Percentiles rank a stretch among this genome's conserved stretches.
Conservation (phyloP, 208 protist genomes). For the Wallacemonas sp. region DNA sequence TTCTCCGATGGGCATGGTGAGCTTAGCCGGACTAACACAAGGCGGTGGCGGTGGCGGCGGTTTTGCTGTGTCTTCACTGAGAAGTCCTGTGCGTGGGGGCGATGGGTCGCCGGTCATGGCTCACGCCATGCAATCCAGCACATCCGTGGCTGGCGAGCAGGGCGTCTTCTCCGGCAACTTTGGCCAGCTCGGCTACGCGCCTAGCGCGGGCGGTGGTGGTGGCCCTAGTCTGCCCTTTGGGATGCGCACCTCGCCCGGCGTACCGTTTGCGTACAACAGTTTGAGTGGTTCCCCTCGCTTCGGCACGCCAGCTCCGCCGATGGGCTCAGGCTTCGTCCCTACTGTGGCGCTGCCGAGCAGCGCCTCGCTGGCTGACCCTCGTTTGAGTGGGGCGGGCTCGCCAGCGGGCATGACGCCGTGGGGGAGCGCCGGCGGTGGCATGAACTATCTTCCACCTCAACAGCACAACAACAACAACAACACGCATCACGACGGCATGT, state of each 20-base stretch:
- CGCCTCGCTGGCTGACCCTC: background rate
- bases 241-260: background rate
- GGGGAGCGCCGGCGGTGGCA: no score
- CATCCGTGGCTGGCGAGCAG: background rate
- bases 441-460: no score
- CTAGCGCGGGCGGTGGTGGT: no score
- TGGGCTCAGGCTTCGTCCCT: background rate
- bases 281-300: background rate
- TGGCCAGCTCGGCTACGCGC: no score
- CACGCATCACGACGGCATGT: no score
- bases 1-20: background rate
- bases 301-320: background rate
- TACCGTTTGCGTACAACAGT: background rate
- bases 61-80: background rate
- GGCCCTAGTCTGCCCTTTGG: no score
- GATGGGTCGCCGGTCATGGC: constrained; percentile 5
- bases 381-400: no score
- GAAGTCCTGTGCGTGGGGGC: background rate
- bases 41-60: background rate
- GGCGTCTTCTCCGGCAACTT: background rate
- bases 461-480: no score
- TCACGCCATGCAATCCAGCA: background rate
- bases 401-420: no score
- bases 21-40: background rate
- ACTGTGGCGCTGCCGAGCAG: background rate